Percentiles rank a stretch among this genome's conserved stretches.
Conservation (phyloP, 2,329 filamentous ascomycete genomes). For the Apiospora malaysiana region DNA sequence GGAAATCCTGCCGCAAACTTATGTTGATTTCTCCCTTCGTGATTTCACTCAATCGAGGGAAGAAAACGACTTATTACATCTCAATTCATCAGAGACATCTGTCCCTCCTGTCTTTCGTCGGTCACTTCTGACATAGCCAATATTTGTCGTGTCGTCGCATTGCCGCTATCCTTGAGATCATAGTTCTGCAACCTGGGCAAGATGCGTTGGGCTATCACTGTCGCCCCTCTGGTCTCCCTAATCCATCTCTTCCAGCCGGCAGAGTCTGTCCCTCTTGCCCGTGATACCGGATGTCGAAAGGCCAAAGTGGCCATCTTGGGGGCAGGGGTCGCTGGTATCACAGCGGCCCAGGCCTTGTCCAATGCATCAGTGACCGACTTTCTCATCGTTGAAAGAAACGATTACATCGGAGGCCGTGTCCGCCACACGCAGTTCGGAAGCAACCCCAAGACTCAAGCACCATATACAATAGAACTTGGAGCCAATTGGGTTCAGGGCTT, state of each 20-base stretch:
- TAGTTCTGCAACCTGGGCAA: neutral
- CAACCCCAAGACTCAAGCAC: constrained; percentile 49
- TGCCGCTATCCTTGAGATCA: neutral
- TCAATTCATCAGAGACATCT: neutral
- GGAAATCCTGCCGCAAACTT: too few relatives aligned
- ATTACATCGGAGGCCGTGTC: constrained; percentile 67
- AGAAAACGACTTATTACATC: neutral
- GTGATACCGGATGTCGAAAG: constrained; percentile 36
- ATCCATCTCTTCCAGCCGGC: neutral
- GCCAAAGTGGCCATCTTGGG: constrained; percentile 54
- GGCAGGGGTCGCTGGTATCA: constrained; percentile 67
- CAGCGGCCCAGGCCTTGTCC: constrained; percentile 66
- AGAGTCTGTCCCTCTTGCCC: constrained; percentile 3
- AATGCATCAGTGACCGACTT: constrained; percentile 69
- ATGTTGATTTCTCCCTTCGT: too few relatives aligned
- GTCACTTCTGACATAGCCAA: neutral
- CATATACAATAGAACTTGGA: constrained; percentile 67
- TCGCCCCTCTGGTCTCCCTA: neutral
- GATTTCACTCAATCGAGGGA: too few relatives aligned
- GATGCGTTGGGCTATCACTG: neutral
- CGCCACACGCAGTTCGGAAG: constrained; percentile 63
- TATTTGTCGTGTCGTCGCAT: neutral
- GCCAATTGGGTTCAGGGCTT: constrained; percentile 65
- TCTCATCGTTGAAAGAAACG: constrained; percentile 67
- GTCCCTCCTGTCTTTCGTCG: neutral